Conservation (phyloP, 2,329 filamentous ascomycete genomes). For the Coniochaeta ligniaria region DNA sequence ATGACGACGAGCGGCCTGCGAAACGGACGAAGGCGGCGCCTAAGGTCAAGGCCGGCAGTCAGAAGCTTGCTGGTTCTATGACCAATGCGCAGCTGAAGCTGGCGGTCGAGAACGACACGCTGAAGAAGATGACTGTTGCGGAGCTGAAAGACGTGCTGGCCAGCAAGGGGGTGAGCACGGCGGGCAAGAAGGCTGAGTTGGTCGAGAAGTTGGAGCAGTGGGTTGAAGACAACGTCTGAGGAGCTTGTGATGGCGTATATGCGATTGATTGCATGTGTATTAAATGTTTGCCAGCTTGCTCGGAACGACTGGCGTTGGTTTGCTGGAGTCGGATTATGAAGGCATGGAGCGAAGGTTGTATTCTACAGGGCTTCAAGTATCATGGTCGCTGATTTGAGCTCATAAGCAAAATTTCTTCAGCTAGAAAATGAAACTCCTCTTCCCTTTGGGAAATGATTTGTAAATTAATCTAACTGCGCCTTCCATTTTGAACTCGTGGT, state of each 20-base stretch:
- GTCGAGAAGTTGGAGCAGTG: conserved; percentile 50
- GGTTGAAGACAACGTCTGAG: conserved; percentile 38
- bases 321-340: neutral
- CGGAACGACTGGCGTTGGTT: neutral
- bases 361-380: neutral
- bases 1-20: conserved; percentile 29
- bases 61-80: conserved; percentile 24
- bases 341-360: neutral
- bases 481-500: too few relatives aligned
- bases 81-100: conserved; percentile 39
- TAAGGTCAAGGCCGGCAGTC: conserved; percentile 19
- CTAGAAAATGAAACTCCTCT: too few relatives aligned
- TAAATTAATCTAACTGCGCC: too few relatives aligned
- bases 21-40: conserved; percentile 34
- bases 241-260: neutral
- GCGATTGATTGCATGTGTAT: neutral
- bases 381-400: neutral
- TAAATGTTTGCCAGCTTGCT: neutral
- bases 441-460: too few relatives aligned
- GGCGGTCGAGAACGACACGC: conserved; percentile 34
- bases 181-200: conserved; percentile 47
- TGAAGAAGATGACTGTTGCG: conserved; percentile 47
- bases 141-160: conserved; percentile 43
- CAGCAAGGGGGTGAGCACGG: conserved; percentile 37
- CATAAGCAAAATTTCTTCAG: too few relatives aligned